These are phyloP conservation scores for Ascochyta rabiei DNA, from an alignment of 2,329 filamentous ascomycete genomes.

Conservation along the genomic window DNA sequence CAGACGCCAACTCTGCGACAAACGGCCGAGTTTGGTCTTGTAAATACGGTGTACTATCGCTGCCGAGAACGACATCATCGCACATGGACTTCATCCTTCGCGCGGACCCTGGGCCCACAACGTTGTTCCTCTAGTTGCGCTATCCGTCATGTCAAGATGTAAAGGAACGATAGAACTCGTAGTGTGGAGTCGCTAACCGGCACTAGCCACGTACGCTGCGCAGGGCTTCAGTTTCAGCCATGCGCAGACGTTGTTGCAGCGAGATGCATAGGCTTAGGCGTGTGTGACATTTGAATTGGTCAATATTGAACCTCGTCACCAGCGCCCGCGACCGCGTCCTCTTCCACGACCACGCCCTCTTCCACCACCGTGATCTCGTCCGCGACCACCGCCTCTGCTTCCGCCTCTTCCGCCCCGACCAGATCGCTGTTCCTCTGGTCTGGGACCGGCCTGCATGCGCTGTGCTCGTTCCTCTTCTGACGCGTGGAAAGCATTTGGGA, in stretches of 20 bases:
- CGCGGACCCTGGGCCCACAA: conserved; percentile 23
- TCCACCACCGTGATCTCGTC: conserved; percentile 34
- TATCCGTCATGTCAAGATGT: conserved; percentile 29
- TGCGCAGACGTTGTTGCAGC: conserved; percentile 1
- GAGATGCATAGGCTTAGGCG: not conserved
- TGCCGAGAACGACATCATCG: conserved; percentile 27
- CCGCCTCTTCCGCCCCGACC: conserved; percentile 37
- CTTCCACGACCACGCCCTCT: conserved; percentile 28
- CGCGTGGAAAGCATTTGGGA: conserved; percentile 77
- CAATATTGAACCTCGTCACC: conserved; percentile 20
- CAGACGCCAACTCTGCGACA: conserved; percentile 6
- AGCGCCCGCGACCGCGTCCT: conserved; percentile 36
- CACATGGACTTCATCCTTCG: conserved; percentile 19
- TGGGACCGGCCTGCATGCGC: conserved; percentile 39
- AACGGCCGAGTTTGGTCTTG: conserved; percentile 10
- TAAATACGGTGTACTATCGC: conserved; percentile 14
- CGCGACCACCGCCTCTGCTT: conserved; percentile 35
- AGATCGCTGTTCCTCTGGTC: conserved; percentile 33
- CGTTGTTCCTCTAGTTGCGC: conserved; percentile 8
- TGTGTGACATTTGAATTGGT: not conserved
- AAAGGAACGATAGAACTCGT: conserved; percentile 17
- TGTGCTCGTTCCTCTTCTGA: conserved; percentile 68
- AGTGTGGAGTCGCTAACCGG: conserved; percentile 17
- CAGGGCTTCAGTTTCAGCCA: conserved; percentile 17
- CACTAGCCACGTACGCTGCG: conserved; percentile 28